These are phyloP conservation scores for Atalantia buxifolia DNA, from an alignment of 345 rosid genomes.

Conservation along the genomic window DNA sequence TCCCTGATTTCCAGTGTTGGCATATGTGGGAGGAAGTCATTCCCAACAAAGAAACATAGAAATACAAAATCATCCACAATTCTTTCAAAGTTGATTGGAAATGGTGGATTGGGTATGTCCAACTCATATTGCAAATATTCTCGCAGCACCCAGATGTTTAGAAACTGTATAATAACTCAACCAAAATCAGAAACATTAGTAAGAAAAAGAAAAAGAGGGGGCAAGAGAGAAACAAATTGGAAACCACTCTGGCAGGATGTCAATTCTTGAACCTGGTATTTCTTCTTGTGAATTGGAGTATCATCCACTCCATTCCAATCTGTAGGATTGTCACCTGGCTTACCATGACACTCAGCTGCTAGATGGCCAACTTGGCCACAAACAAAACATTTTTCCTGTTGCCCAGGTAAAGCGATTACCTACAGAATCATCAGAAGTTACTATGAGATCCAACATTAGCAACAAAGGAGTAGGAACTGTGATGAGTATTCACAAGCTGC, in stretches of 20 bases:
- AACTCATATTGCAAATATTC: constrained; percentile 90
- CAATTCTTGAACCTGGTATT: constrained; percentile 75
- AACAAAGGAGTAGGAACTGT: neutral
- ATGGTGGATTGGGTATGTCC: constrained; percentile 80
- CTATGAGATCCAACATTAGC: constrained; percentile 2
- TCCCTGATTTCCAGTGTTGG: constrained; percentile 98
- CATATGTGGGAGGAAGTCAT: constrained; percentile 98
- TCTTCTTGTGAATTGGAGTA: constrained; percentile 87
- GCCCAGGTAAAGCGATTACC: constrained; percentile 90
- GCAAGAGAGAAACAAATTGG: neutral
- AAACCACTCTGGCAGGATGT: constrained; percentile 7
- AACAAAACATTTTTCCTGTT: constrained; percentile 82
- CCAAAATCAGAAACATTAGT: neutral
- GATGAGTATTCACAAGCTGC: constrained; percentile 13
- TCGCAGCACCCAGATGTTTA: constrained; percentile 87
- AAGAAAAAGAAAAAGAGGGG: neutral
- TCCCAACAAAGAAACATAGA: constrained; percentile 97
- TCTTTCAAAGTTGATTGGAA: constrained; percentile 72
- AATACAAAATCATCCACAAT: constrained; percentile 98
- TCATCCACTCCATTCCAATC: constrained; percentile 54
- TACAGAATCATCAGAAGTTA: constrained; percentile 20
- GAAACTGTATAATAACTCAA: constrained; percentile 55
- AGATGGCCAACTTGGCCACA: constrained; percentile 97
- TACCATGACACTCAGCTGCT: constrained; percentile 90
- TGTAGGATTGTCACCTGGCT: constrained; percentile 35